Conservation (phyloP, 2,329 filamentous ascomycete genomes). For the Colletotrichum brevisporum region DNA sequence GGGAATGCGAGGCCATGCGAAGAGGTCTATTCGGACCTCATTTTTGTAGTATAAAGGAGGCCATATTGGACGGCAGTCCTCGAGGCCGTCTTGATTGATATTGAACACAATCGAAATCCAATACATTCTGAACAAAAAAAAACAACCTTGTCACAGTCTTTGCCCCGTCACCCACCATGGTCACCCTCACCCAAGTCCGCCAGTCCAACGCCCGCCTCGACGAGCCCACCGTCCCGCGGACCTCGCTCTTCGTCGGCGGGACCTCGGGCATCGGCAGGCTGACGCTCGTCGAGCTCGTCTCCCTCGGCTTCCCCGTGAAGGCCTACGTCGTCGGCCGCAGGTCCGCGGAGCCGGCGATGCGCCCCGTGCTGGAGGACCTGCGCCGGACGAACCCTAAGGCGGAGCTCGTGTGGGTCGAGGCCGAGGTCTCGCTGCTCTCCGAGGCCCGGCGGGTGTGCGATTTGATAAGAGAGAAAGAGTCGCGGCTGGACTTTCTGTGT, state of each 20-base stretch:
- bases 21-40: not conserved
- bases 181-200: slow-evolving; percentile 52
- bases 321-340: slow-evolving; percentile 61
- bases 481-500: slow-evolving; percentile 59
- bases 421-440: slow-evolving; percentile 59
- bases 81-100: too few species aligned
- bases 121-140: not conserved
- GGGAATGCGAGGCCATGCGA: slow-evolving; percentile 31
- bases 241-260: slow-evolving; percentile 61
- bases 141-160: not conserved
- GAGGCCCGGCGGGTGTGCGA: slow-evolving; percentile 57
- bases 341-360: slow-evolving; percentile 48
- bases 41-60: slow-evolving; percentile 12
- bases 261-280: slow-evolving; percentile 62
- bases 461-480: slow-evolving; percentile 54
- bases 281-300: slow-evolving; percentile 55
- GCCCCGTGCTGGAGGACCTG: slow-evolving; percentile 54
- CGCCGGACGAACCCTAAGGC: slow-evolving; percentile 54
- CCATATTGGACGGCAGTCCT: not conserved
- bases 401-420: slow-evolving; percentile 58
- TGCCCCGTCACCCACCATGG: slow-evolving; percentile 46
- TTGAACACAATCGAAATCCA: not conserved
- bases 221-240: slow-evolving; percentile 51
- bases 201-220: slow-evolving; percentile 57
- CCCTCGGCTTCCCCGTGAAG: slow-evolving; percentile 50